Percentiles rank a stretch among this genome's conserved stretches.
phyloP scores from a whole-genome alignment of 495 filamentous ascomycete species.

The Friedmanniomyces simplex region DNA sequence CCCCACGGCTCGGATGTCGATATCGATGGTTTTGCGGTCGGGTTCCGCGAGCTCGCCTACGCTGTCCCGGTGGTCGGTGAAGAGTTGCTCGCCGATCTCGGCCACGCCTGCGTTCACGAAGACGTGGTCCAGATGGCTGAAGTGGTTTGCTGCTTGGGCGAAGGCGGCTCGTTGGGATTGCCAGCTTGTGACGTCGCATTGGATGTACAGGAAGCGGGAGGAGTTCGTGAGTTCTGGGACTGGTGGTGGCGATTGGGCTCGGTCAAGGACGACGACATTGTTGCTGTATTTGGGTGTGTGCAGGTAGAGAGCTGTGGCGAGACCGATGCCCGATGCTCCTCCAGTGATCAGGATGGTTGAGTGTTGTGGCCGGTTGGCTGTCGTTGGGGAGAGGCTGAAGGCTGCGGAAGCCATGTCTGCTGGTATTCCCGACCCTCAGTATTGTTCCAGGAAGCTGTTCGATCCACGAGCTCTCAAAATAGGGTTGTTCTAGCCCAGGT shows the following conservation, averaged over 20 bases:
- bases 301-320: conserved; percentile 27
- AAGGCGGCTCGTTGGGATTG: conserved; percentile 23
- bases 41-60: conserved; percentile 25
- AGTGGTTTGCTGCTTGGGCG: conserved; percentile 21
- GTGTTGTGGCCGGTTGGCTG: conserved; percentile 15
- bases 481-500: no score
- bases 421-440: no score
- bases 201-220: conserved; percentile 24
- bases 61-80: conserved; percentile 23
- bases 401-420: conserved; percentile 7
- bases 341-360: conserved; percentile 31
- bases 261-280: conserved; percentile 27
- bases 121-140: conserved; percentile 27
- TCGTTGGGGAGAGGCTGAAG: conserved; percentile 11
- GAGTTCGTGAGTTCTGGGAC: conserved; percentile 12
- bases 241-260: conserved; percentile 12
- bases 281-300: conserved; percentile 23
- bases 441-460: no score
- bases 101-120: conserved; percentile 32
- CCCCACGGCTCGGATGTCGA: conserved; percentile 28
- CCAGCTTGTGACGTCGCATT: conserved; percentile 29
- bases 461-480: no score
- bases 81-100: conserved; percentile 29
- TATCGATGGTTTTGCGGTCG: conserved; percentile 24
- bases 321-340: conserved; percentile 29